Base-by-base conservation (phyloP, 352 stramenopile genomes). In the Blastocystis sp. region DNA sequence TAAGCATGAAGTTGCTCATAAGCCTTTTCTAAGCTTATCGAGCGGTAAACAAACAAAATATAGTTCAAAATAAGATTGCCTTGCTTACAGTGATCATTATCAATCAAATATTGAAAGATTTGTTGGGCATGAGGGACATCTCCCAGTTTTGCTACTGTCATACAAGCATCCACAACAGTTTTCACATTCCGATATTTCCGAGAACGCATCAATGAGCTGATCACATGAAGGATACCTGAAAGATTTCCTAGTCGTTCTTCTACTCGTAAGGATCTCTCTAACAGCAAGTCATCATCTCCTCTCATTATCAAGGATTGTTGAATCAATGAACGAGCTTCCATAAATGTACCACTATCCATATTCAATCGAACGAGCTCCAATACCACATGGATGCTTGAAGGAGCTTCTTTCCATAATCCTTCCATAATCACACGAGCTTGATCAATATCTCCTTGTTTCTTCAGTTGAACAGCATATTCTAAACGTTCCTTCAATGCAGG, bases 61-160 rank as follows among this genome's bases (percentile, higher is more conserved):
- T 80, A 63, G 43, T 29, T 27, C 14, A 80, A 54, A 19, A 54
- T 39, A 7, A 80, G 12, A 43, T 54, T 54, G 9, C 69, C 69
- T 39, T 80, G 69, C 7, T 27, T 58, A 11, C 49, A 59, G 21
- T 39, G 21, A 4, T 63, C 46, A 11, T 59, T 24, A 16, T 24
- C 69, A n/a, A 83, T 42, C 11, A 83, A 49, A 9, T 21, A 51
- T 12, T 61, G 21, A 56, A 83, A 83, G n/a, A 83, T n/a, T 32
- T 14, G n/a, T 2, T 35, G 58, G 1, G 71, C 71, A 32, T 63
- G 19, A 35, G 63, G 46, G 16, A 51, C 49, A 42, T 21, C 56
- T n/a, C 71, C 71, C 54, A 83, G 35, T 42, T 83, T 83, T 0
- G 71, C 71, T 49, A 66, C 27, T 12, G 51, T 29, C 14, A 83